phyloP scores from a whole-genome alignment of 306 rosid species.

The Alnus glutinosa region DNA sequence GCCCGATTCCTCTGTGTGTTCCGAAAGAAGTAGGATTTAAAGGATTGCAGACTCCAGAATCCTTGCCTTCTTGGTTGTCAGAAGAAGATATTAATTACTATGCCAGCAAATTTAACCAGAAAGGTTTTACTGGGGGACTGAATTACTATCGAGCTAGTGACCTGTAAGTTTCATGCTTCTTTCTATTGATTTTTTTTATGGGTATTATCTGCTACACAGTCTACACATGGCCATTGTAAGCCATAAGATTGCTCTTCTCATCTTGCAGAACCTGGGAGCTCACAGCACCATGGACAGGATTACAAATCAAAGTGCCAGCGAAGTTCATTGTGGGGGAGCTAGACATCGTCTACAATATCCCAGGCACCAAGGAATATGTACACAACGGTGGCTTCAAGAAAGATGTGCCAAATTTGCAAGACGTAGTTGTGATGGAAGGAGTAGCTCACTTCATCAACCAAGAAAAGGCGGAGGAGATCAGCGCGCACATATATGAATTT shows the following conservation, averaged over 20 bases:
- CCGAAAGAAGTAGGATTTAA: slow-evolving; percentile 55
- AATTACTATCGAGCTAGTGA: slow-evolving; percentile 67
- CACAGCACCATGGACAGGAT: slow-evolving; percentile 64
- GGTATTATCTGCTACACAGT: too few species aligned
- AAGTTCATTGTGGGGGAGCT: slow-evolving; percentile 65
- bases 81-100: slow-evolving; percentile 63
- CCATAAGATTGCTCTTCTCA: background rate
- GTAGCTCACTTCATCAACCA: slow-evolving; percentile 63
- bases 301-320: slow-evolving; percentile 59
- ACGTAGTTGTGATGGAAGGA: slow-evolving; percentile 58
- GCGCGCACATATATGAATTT: slow-evolving; percentile 51
- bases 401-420: slow-evolving; percentile 57
- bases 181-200: background rate
- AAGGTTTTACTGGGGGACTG: slow-evolving; percentile 76
- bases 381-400: slow-evolving; percentile 54
- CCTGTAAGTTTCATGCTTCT: slow-evolving; percentile 44
- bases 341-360: slow-evolving; percentile 54
- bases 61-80: slow-evolving; percentile 71
- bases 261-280: slow-evolving; percentile 75
- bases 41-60: slow-evolving; percentile 26
- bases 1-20: slow-evolving; percentile 42
- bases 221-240: too few species aligned
- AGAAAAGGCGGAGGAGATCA: slow-evolving; percentile 62
- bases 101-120: slow-evolving; percentile 55
- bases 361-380: slow-evolving; percentile 54